Evolutionary conservation across 495 filamentous ascomycete genomes (phyloP), one percentile per base, ranked within the genome.

Genomic region (Lentithecium fluviatile): DNA sequence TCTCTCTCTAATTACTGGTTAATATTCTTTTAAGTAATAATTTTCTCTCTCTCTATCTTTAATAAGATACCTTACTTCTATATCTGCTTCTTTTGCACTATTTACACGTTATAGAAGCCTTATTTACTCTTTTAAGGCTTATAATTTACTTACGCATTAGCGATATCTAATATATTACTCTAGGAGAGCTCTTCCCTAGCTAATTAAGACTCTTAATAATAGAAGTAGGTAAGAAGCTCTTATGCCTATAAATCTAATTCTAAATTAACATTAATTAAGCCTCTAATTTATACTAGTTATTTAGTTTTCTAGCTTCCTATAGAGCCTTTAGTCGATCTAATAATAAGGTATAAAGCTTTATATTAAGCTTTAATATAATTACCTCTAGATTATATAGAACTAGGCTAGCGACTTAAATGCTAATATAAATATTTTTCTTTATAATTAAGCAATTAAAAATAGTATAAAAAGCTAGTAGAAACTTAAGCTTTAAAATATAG

Each of bases 181-280:
- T 32, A 32, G 29, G 3, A 32, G n/a, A n/a, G n/a, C 29, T 10
- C 10, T 32, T 32, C 10, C 29, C 10, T 32, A 32, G 29, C 29
- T 32, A 32, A 32, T 32, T 32, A 32, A 32, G 3, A 32, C 3
- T 10, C 10, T 4, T 32, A 50, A 58, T 40, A 51, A 51, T 51
- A 21, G 45, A 58, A 21, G 26, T 29, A 58, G 34, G 56, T 40
- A 26, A 58, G 23, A 45, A 58, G 25, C 43, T 51, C 29, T 58
- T 50, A 37, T 58, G 20, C 36, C 56, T 51, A 42, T 36, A 34
- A 42, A 60, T 43, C 19, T 20, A 19, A 1, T 60, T 34, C 25
- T 23, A 45, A 46, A 61, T 38, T 52, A 61, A 20, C 21, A 50
- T 47, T 61, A 29, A 53, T 42, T 61, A 43, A 53, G 58, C 58